Base-by-base conservation (phyloP, 768 basidiomycete species). In the Rickenella mellea region DNA sequence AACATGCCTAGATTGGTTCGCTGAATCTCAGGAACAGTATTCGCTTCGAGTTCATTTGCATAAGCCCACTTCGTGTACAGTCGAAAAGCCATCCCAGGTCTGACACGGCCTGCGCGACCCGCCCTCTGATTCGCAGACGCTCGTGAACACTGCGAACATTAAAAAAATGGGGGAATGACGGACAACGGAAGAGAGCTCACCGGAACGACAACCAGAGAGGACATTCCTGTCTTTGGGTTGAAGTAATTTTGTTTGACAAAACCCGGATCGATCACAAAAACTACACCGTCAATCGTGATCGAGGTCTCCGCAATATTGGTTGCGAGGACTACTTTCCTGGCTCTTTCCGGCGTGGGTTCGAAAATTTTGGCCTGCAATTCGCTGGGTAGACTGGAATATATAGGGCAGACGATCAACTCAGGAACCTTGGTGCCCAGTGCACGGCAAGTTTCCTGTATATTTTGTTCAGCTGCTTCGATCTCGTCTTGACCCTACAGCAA, bases 291-390 rank as follows among this genome's bases (percentile, higher is more conserved):
- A 51, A 99, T 99, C 7, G 96, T 99, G 58, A 99, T 99, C 5
- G 90, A 93, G 4, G 96, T 99, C 63, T 99, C 96, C n/a, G 96
- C 96, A 49, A 99, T 98, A 56, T 99, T 99, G 17, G 96, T 99
- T 3, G 96, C 96, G 24, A 99, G 70, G 15, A 99, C 96, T 35
- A 99, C 93, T 65, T 99, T 99, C 44, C 96, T 73, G 21, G 96
- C 89, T n/a, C 92, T 91, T 41, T 88, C 85, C 1, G 94, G 96
- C 5, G 96, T 99, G 1, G 96, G 94, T 61, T 99, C 96, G 61
- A 99, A 99, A 43, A 99, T 99, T 66, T 97, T 96, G 28, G 92
- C 86, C 59, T 99, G 96, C 93, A 99, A 93, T 47, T 99, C 96
- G 51, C 90, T 93, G 1, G 96, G 96, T 15, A 99, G 65, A 58